Evolutionary conservation across 345 rosid genomes (phyloP), one percentile per base, ranked within the genome.

Genomic region (Aquilaria sinensis): DNA sequence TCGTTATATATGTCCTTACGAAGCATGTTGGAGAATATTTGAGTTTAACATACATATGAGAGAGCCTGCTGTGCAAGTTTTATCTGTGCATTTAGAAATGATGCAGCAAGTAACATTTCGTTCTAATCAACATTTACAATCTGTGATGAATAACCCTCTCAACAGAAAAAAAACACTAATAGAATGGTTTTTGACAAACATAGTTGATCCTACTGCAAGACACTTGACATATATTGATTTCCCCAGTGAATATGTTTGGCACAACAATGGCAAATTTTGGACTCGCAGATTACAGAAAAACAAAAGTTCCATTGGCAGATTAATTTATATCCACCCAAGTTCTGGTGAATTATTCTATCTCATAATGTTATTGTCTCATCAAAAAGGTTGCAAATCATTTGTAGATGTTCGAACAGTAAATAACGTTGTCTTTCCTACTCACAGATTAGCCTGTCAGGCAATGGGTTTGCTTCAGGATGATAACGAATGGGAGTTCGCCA

Each of bases 151-250:
- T 12, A 3, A 15, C 4, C 10, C 12, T 12, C 4, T 12, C 10
- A 12, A 4, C 5, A 12, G 10, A 50, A 12, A 15, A 1, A 50
- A 2, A 50, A 50, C 23, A 15, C 10, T 50, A 4, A 50, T 11
- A 15, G 23, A 15, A 15, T 50, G 53, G 53, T 12, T 50, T 6
- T 5, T 4, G 14, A 5, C 10, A 3, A 50, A 50, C 10, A 12
- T 0, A 50, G 23, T 7, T 12, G 12, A 11, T 50, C 4, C 2
- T 4, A 11, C 5, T 5, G 53, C 1, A 4, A 7, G 53, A 7
- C 3, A 32, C 8, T 41, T 59, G 2, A 58, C 52, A 0, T 71
- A 65, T 48, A 6, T 10, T 2, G 61, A 71, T 14, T 71, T 71
- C 16, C 62, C 70, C 7, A 58, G 16, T 14, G n/a, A n/a, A n/a